Conservation (phyloP, 768 basidiomycete species). For the Termitomyces sp. region DNA sequence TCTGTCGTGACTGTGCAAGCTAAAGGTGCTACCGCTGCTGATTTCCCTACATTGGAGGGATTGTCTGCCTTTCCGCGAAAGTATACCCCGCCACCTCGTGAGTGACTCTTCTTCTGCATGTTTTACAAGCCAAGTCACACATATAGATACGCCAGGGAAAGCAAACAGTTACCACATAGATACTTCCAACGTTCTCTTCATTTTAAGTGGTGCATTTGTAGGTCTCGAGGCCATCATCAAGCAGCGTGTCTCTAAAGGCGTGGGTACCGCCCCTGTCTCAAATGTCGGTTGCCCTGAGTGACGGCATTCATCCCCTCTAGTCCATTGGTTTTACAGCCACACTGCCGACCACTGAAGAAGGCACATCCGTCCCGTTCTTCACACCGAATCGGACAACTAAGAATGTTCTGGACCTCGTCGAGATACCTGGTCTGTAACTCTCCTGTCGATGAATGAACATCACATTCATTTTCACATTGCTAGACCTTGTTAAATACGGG, state of each 20-base stretch:
- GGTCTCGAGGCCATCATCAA: constrained; percentile 83
- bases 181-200: constrained; percentile 91
- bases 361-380: constrained; percentile 58
- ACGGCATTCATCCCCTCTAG: constrained; percentile 29
- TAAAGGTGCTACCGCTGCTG: constrained; percentile 47
- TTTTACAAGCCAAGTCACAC: background rate
- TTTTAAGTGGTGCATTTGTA: constrained; percentile 92
- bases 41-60: constrained; percentile 34
- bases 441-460: background rate
- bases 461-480: background rate
- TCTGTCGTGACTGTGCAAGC: constrained; percentile 78
- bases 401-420: constrained; percentile 62
- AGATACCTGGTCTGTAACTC: constrained; percentile 53
- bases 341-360: constrained; percentile 33
- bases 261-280: constrained; percentile 30
- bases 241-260: constrained; percentile 78
- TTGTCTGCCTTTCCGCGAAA: constrained; percentile 43
- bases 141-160: constrained; percentile 30
- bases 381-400: constrained; percentile 60
- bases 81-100: constrained; percentile 29
- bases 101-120: constrained; percentile 8
- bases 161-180: constrained; percentile 74
- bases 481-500: constrained; percentile 86
- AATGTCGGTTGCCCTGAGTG: constrained; percentile 1
- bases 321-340: constrained; percentile 79